Base-by-base conservation (phyloP, 768 basidiomycete species). In the Collybia mongolica region DNA sequence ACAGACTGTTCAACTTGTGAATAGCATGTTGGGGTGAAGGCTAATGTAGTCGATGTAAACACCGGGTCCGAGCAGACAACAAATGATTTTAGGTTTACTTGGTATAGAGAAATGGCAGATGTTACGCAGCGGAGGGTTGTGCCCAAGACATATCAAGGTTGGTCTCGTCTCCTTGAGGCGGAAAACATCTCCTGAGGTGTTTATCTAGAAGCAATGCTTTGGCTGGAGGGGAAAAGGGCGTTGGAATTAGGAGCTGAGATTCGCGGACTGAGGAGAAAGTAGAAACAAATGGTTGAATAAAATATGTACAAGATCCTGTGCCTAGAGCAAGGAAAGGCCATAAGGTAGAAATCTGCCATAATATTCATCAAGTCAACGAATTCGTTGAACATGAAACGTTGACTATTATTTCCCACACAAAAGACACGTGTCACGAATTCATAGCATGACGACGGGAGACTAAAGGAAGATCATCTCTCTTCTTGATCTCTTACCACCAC, bases 41-140 rank as follows among this genome's bases (percentile, higher is more conserved):
- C 87, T 17, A 82, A 85, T 55, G 86, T 89, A 3, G 79, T 90
- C 5, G 83, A 89, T 56, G 79, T 84, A 1, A 69, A 72, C 54
- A 87, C 84, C 0, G 86, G 87, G 5, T 64, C 62, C 1, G 83
- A 87, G 65, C 76, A 79, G 58, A 81, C 78, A 1, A 89, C 86
- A 17, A 89, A 90, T 57, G 83, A 89, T 57, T 90, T 90, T 66
- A 71, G 85, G 35, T 88, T 90, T 61, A 89, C 86, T 0, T 88
- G 85, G 81, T 79, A 76, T 52, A 71, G 70, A 26, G 77, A 80
- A 37, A 58, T 65, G 3, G 68, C 70, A 26, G 66, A 65, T 14
- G 63, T 59, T 14, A 48, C 59, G 1, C 65, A 69, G 4, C 66
- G 81, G 23, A 73, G 69, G 47, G 79, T 88, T 22, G 81, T 88